phyloP scores from a whole-genome alignment of 2,329 filamentous ascomycete genomes.

The Aspergillus hiratsukae region DNA sequence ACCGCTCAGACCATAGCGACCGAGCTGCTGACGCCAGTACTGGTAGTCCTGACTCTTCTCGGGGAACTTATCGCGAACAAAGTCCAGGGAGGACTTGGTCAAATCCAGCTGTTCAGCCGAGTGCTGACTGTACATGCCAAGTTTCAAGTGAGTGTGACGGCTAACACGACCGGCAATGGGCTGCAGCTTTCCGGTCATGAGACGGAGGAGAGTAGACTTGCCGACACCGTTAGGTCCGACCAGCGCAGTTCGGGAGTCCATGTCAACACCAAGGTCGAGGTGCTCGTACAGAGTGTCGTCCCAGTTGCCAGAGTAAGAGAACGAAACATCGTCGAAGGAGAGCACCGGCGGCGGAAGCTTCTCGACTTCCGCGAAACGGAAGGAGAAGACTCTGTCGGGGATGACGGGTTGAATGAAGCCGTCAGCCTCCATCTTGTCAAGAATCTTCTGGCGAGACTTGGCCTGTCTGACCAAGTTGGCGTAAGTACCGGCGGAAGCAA shows the following conservation, averaged over 20 bases:
- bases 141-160: constrained; percentile 96
- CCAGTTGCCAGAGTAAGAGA: constrained; percentile 88
- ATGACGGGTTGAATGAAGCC: constrained; percentile 92
- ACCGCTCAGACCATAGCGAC: constrained; percentile 87
- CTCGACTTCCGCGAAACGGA: constrained; percentile 97
- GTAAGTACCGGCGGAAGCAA: constrained; percentile 98
- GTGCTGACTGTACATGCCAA: constrained; percentile 97
- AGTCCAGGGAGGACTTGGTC: constrained; percentile 95
- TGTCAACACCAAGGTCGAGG: constrained; percentile 97
- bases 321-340: constrained; percentile 94
- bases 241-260: constrained; percentile 96
- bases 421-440: constrained; percentile 99
- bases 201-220: constrained; percentile 90
- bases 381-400: constrained; percentile 85
- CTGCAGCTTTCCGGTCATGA: constrained; percentile 94
- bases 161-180: constrained; percentile 77
- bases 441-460: constrained; percentile 98
- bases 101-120: constrained; percentile 97
- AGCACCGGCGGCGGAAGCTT: constrained; percentile 98
- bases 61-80: constrained; percentile 91
- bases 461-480: constrained; percentile 98
- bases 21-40: constrained; percentile 98
- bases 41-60: constrained; percentile 94
- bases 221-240: constrained; percentile 99
- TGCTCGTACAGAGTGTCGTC: constrained; percentile 94